Percentiles rank a stretch among this genome's conserved stretches.
Conservation (phyloP, 495 filamentous ascomycete genomes). For the Stereocaulon alpinum region DNA sequence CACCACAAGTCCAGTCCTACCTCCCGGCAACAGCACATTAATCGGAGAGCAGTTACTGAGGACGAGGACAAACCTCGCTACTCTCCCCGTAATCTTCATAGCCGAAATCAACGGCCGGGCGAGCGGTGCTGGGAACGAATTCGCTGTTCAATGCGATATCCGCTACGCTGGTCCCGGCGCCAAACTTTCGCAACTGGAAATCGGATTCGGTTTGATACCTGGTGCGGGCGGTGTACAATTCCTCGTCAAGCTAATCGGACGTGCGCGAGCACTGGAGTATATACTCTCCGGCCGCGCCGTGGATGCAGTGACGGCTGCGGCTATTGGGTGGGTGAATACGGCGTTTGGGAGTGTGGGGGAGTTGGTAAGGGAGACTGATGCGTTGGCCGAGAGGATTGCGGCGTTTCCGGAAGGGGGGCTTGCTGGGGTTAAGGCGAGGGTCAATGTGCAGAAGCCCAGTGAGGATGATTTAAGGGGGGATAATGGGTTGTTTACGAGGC, state of each 20-base stretch:
- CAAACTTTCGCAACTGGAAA: constrained; percentile 15
- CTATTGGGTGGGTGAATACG: constrained; percentile 5
- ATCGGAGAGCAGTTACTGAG: not conserved
- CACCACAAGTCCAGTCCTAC: not conserved
- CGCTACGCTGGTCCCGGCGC: constrained; percentile 23
- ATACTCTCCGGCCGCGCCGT: not conserved
- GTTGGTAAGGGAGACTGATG: not conserved
- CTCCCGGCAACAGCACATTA: not conserved
- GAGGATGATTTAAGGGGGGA: not conserved
- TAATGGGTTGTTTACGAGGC: not conserved
- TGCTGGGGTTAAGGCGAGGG: not conserved
- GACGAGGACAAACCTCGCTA: constrained; percentile 4
- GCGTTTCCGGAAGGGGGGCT: not conserved
- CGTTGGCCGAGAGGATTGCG: constrained; percentile 5
- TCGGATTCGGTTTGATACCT: not conserved
- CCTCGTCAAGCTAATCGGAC: constrained; percentile 5
- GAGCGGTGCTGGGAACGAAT: constrained; percentile 22
- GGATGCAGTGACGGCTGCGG: constrained; percentile 1
- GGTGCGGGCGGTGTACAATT: constrained; percentile 5
- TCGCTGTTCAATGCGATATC: constrained; percentile 22
- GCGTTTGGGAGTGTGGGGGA: not conserved
- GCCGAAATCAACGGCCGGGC: constrained; percentile 25
- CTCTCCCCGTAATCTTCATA: constrained; percentile 23
- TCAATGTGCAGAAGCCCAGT: constrained; percentile 1
- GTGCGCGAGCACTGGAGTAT: constrained; percentile 12